phyloP scores from a whole-genome alignment of 331 rosid genomes.

The Cydonia oblonga region DNA sequence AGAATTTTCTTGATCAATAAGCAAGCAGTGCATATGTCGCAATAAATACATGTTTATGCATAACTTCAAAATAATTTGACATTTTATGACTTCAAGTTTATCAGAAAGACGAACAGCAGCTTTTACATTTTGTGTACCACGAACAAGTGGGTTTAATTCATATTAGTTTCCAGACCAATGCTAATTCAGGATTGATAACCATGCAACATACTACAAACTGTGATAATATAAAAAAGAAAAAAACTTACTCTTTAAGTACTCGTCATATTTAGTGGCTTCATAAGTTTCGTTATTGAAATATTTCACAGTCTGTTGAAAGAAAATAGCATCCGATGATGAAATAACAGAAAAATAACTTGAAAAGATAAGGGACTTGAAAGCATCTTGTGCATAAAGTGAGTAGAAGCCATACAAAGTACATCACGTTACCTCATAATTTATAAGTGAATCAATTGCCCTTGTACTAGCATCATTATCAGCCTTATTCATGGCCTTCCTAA shows the following conservation, averaged over 20 bases:
- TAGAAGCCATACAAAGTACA: not conserved
- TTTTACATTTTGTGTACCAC: not conserved
- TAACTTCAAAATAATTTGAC: not conserved
- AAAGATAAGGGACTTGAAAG: no score
- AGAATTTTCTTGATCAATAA: not conserved
- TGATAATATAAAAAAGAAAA: not conserved
- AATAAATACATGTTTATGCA: not conserved
- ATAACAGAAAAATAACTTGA: no score
- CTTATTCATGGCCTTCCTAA: constrained; percentile 89
- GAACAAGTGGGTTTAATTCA: not conserved
- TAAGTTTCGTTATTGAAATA: constrained; percentile 82
- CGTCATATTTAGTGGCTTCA: constrained; percentile 69
- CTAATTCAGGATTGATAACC: constrained; percentile 1
- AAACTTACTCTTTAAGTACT: constrained; percentile 78
- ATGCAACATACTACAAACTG: no score
- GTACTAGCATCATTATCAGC: constrained; percentile 93
- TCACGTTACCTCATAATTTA: constrained; percentile 78
- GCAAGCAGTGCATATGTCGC: not conserved
- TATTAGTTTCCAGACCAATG: not conserved
- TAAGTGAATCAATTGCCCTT: constrained; percentile 80
- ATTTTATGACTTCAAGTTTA: not conserved
- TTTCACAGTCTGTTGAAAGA: constrained; percentile 68
- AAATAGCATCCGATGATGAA: not conserved
- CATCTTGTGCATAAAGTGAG: not conserved
- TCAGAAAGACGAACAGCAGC: not conserved